Conservation (phyloP, 306 rosid genomes). For the Trifolium dubium region DNA sequence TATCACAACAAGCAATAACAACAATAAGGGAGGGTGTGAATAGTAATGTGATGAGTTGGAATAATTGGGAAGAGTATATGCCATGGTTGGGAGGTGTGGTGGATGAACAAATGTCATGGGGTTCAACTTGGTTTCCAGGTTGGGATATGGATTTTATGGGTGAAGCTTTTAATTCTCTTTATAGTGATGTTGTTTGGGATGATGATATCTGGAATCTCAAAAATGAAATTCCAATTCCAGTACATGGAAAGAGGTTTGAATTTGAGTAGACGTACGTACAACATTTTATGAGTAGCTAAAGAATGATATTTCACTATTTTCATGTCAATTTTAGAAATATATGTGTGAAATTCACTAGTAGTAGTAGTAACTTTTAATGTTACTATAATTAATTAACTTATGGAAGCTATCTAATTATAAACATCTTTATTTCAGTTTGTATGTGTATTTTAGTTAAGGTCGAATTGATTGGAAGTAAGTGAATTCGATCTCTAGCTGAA, state of each 20-base stretch:
- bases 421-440: background rate
- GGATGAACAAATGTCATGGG: conserved; percentile 85
- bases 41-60: background rate
- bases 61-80: conserved; percentile 49
- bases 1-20: background rate
- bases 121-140: conserved; percentile 57
- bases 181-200: conserved; percentile 64
- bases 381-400: background rate
- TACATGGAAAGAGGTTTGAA: conserved; percentile 10
- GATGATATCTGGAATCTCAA: conserved; percentile 77
- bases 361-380: background rate
- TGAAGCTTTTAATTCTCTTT: conserved; percentile 48
- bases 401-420: background rate
- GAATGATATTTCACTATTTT: conserved; percentile 16
- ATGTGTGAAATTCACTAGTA: background rate
- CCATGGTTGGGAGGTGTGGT: conserved; percentile 45
- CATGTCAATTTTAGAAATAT: background rate
- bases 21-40: conserved; percentile 10
- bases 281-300: background rate
- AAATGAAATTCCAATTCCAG: conserved; percentile 47
- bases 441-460: too few relatives aligned
- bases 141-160: conserved; percentile 67
- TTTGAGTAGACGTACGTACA: conserved; percentile 3
- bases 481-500: too few relatives aligned
- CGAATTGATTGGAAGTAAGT: too few relatives aligned